Conservation (phyloP, 192 early-diverging fungal species). For the Coemansia sp. region DNA sequence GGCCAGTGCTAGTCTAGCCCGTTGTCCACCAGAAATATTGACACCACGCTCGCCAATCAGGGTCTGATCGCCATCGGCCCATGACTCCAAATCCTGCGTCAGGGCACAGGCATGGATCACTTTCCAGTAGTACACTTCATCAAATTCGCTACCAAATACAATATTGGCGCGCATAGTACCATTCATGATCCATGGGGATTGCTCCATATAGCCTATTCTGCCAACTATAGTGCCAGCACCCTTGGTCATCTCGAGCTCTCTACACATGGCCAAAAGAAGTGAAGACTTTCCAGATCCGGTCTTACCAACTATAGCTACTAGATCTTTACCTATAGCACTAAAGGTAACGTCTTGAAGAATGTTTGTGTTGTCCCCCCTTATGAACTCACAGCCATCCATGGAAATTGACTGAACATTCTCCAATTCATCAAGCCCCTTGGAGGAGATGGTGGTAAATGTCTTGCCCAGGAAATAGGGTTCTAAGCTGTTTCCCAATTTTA, state of each 20-base stretch:
- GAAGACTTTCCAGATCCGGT: conserved; percentile 80
- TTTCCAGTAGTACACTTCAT: conserved; percentile 5
- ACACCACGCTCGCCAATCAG: conserved; percentile 7
- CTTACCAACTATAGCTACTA: conserved; percentile 73
- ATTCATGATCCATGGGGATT: conserved; percentile 54
- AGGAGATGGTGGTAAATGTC: not conserved
- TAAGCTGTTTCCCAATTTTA: not conserved
- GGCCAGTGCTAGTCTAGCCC: conserved; percentile 16
- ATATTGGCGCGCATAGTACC: conserved; percentile 10
- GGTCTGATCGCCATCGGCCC: not conserved
- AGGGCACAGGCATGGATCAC: conserved; percentile 1
- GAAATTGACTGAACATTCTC: not conserved
- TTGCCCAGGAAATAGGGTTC: not conserved
- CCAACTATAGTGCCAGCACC: conserved; percentile 56
- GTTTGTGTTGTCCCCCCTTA: not conserved
- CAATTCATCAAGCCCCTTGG: not conserved
- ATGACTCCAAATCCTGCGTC: not conserved
- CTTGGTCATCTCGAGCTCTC: conserved; percentile 62
- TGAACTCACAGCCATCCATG: not conserved
- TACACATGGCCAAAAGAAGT: conserved; percentile 71
- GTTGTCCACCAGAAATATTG: conserved; percentile 25
- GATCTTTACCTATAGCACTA: conserved; percentile 48
- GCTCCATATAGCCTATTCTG: conserved; percentile 71
- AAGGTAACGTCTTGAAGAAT: conserved; percentile 48
- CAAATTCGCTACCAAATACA: conserved; percentile 13